Conservation (phyloP, 768 basidiomycete genomes). For the Russula abietina region DNA sequence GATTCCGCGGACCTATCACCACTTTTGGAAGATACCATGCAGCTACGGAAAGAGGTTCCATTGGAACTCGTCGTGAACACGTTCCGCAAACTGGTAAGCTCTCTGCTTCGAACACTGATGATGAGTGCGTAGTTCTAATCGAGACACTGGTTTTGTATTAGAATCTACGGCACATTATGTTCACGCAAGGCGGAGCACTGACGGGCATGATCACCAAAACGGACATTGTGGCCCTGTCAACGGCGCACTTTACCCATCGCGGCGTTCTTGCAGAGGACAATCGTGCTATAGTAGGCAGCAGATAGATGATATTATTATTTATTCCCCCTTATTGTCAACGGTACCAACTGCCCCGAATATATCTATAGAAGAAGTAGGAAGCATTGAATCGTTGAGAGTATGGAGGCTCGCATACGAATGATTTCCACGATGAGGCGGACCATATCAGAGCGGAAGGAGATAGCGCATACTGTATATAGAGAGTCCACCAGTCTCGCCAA, state of each 20-base stretch:
- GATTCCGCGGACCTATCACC: constrained; percentile 30
- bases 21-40: constrained; percentile 43
- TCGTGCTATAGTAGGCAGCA: not conserved
- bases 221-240: constrained; percentile 56
- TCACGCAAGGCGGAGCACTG: constrained; percentile 53
- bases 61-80: constrained; percentile 65
- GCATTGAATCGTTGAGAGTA: too few relatives aligned
- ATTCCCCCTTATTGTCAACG: not conserved
- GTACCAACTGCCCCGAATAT: too few relatives aligned
- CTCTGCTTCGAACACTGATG: not conserved
- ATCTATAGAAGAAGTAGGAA: too few relatives aligned
- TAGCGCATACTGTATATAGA: too few relatives aligned
- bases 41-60: constrained; percentile 63
- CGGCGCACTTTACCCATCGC: constrained; percentile 51
- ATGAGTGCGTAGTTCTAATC: constrained; percentile 10
- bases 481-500: too few relatives aligned
- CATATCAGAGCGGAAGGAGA: too few relatives aligned
- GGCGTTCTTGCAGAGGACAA: constrained; percentile 26
- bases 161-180: constrained; percentile 65
- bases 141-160: constrained; percentile 27
- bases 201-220: constrained; percentile 64
- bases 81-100: constrained; percentile 62
- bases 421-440: too few relatives aligned
- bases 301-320: not conserved
- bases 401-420: too few relatives aligned